Conservation (phyloP, 2,329 filamentous ascomycete genomes). For the Thelonectria rubi region DNA sequence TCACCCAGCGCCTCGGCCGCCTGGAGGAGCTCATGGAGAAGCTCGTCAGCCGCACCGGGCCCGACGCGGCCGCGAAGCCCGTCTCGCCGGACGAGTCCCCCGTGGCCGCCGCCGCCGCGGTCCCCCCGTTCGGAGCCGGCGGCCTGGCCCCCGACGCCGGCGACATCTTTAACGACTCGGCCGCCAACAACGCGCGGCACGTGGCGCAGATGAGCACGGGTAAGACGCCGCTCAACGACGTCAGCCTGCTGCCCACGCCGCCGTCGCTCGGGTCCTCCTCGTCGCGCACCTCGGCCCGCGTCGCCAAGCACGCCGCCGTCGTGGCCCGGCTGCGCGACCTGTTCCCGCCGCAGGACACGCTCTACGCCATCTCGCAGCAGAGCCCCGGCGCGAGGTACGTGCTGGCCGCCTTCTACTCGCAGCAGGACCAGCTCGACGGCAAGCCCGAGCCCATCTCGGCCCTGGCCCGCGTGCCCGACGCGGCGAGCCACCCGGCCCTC, state of each 20-base stretch:
- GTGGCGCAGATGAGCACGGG: slow-evolving; percentile 26
- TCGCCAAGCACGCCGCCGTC: slow-evolving; percentile 28
- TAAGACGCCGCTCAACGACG: slow-evolving; percentile 10
- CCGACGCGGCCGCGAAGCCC: background rate
- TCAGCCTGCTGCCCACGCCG: slow-evolving; percentile 12
- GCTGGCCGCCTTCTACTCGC: slow-evolving; percentile 41
- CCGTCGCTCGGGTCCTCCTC: background rate
- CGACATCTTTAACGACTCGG: slow-evolving; percentile 35
- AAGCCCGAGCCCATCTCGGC: slow-evolving; percentile 44
- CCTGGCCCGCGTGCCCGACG: slow-evolving; percentile 45
- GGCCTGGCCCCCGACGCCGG: slow-evolving; percentile 39
- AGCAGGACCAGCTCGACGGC: slow-evolving; percentile 45
- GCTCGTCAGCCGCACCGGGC: slow-evolving; percentile 50
- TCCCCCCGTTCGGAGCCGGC: slow-evolving; percentile 21
- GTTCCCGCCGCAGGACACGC: slow-evolving; percentile 34
- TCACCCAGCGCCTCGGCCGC: slow-evolving; percentile 55
- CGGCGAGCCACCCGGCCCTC: slow-evolving; percentile 57
- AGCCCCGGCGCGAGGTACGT: slow-evolving; percentile 40
- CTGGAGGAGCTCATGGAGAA: slow-evolving; percentile 59
- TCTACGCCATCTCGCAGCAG: slow-evolving; percentile 38
- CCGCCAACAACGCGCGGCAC: slow-evolving; percentile 33
- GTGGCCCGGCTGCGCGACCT: slow-evolving; percentile 34
- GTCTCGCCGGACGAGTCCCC: slow-evolving; percentile 34
- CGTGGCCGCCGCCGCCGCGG: slow-evolving; percentile 28
- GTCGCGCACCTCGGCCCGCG: slow-evolving; percentile 6